phyloP scores from a whole-genome alignment of 768 basidiomycete species.

The Gymnopilus dilepis region DNA sequence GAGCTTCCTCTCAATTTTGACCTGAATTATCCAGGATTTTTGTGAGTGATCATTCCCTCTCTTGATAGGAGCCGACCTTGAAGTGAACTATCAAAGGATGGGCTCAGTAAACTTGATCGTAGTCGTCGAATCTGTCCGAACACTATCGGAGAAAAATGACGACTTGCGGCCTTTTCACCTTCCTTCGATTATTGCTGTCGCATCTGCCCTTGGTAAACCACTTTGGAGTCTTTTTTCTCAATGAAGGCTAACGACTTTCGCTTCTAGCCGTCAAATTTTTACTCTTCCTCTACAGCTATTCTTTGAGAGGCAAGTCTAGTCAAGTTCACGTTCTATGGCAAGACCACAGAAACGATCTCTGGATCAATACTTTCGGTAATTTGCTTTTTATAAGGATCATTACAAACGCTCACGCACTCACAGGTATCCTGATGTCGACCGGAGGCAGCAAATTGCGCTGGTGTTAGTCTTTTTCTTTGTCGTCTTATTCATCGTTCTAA shows the following conservation, averaged over 20 bases:
- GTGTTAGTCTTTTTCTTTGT: conserved; percentile 58
- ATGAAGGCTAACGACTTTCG: background rate
- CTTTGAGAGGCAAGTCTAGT: conserved; percentile 79
- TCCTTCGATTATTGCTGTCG: conserved; percentile 83
- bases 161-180: conserved; percentile 72
- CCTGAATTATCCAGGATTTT: conserved; percentile 28
- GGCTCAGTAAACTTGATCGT: conserved; percentile 89
- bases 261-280: conserved; percentile 76
- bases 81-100: conserved; percentile 60
- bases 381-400: background rate
- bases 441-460: conserved; percentile 81
- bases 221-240: background rate
- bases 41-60: conserved; percentile 26
- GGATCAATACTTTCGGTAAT: conserved; percentile 78
- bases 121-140: conserved; percentile 83
- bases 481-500: conserved; percentile 12
- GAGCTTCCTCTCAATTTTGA: conserved; percentile 33
- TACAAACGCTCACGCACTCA: conserved; percentile 5
- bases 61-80: conserved; percentile 1
- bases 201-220: conserved; percentile 73
- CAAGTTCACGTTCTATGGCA: conserved; percentile 97
- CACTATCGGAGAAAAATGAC: conserved; percentile 62
- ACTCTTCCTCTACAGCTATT: conserved; percentile 87
- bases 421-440: conserved; percentile 83
- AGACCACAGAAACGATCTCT: conserved; percentile 94